These are phyloP conservation scores for Cucurbita moschata DNA, from an alignment of 306 rosid genomes.

Conservation along the genomic window DNA sequence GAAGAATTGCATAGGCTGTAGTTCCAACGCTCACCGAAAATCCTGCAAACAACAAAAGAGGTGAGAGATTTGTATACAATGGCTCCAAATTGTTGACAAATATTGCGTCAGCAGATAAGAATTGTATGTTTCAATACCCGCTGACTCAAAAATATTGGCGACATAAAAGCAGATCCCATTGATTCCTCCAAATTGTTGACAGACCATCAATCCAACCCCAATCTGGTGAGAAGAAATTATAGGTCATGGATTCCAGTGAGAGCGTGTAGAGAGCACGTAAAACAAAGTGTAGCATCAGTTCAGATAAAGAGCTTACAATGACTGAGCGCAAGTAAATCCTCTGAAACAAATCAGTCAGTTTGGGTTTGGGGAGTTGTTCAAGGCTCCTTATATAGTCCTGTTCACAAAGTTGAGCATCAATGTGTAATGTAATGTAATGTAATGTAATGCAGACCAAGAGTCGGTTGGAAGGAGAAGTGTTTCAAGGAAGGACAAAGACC, in stretches of 20 bases:
- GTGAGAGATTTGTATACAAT: background rate
- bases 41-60: conserved; percentile 25
- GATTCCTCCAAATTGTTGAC: conserved; percentile 94
- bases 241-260: background rate
- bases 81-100: background rate
- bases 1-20: conserved; percentile 48
- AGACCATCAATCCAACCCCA: conserved; percentile 73
- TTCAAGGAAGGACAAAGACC: conserved; percentile 22
- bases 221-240: conserved; percentile 33
- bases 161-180: conserved; percentile 63
- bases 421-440: background rate
- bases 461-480: too few species aligned
- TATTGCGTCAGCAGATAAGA: background rate
- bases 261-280: background rate
- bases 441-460: too few species aligned
- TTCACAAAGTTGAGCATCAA: conserved; percentile 3
- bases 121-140: conserved; percentile 28
- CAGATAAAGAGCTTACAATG: conserved; percentile 26
- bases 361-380: conserved; percentile 61
- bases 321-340: conserved; percentile 61
- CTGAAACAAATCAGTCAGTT: conserved; percentile 58
- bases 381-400: conserved; percentile 65
- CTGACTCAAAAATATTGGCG: conserved; percentile 66
- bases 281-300: background rate
- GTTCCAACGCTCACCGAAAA: conserved; percentile 47